Base-by-base conservation (phyloP, 179 eudicot species). In the Beta lomatogona region DNA sequence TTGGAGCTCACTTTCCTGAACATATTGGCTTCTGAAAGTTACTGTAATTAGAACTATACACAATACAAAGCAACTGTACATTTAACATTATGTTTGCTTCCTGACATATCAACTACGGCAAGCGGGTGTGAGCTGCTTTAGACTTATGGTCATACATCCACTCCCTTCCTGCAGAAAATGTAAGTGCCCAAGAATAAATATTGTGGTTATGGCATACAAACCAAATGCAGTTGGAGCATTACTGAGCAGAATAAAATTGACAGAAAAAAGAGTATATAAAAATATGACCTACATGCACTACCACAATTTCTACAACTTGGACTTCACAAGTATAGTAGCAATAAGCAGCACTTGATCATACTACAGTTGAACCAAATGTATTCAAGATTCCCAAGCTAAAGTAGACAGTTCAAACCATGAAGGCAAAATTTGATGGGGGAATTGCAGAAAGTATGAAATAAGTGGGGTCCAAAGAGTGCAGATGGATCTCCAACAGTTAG, bases 11-110 rank as follows among this genome's bases (percentile, higher is more conserved):
- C 65, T 19, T 73, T 77, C 50, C 44, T 78, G 46, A 58, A 65
- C 58, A 48, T 48, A 50, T 44, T 44, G 28, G 77, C 65, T 74
- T 16, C 65, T 31, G 44, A n/a, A 53, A 64, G 72, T 48, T 31
- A 63, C 50, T 71, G 31, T n/a, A 54, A 72, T 48, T 52, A 46
- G 9, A 81, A 41, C 71, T 81, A 46, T 77, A 81, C 82, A 79
- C 44, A 21, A 77, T 57, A 75, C 55, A 18, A 31, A 50, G 57
- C 64, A 46, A 67, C 84, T 77, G 67, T 78, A 81, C 87, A 78
- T 52, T 85, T 78, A 64, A 19, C 65, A 44, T 77, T 72, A 65
- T 45, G 41, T 57, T 63, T 55, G 70, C 44, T 65, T 81, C 63
- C 66, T 0, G 61, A 64, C 70, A 73, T 18, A 68, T 76, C 21